phyloP scores from a whole-genome alignment of 139 green algal genomes.

The Ulvella scutata region DNA sequence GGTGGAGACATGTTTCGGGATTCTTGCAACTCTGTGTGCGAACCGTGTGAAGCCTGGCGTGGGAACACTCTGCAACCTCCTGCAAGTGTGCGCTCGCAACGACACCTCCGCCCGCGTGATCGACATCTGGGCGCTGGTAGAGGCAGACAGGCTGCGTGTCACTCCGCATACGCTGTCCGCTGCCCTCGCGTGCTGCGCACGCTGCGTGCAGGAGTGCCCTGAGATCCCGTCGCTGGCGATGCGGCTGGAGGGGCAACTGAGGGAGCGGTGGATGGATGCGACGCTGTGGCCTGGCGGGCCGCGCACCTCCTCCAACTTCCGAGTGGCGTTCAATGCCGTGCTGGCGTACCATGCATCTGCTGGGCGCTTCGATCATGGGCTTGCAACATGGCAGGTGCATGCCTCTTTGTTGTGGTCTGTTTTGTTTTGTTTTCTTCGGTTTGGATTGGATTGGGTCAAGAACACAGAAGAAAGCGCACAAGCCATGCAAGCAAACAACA shows the following conservation, averaged over 20 bases:
- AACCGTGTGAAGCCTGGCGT: neutral
- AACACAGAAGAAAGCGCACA: too few species aligned
- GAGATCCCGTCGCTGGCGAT: slow-evolving; percentile 17
- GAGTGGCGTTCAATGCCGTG: slow-evolving; percentile 18
- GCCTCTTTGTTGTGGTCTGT: too few species aligned
- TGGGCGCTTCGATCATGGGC: neutral
- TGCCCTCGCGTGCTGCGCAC: slow-evolving; percentile 16
- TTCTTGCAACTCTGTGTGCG: neutral
- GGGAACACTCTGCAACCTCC: slow-evolving; percentile 8
- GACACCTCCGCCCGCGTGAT: slow-evolving; percentile 16
- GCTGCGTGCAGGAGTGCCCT: slow-evolving; percentile 12
- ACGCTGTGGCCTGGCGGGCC: neutral
- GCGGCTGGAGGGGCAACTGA: slow-evolving; percentile 10
- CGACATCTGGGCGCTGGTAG: slow-evolving; percentile 24
- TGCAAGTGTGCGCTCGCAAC: slow-evolving; percentile 17
- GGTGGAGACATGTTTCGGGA: neutral
- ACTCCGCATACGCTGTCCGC: slow-evolving; percentile 25
- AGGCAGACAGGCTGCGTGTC: slow-evolving; percentile 14
- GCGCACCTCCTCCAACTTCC: slow-evolving; percentile 9
- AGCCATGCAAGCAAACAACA: too few species aligned
- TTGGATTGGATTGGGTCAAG: too few species aligned
- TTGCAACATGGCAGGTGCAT: too few species aligned
- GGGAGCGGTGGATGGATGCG: slow-evolving; percentile 8
- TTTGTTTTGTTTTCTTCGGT: too few species aligned
- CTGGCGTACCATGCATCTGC: neutral